Evolutionary conservation across 805 yeast species (phyloP).

Genomic region (Wickerhamomyces queroliae): DNA sequence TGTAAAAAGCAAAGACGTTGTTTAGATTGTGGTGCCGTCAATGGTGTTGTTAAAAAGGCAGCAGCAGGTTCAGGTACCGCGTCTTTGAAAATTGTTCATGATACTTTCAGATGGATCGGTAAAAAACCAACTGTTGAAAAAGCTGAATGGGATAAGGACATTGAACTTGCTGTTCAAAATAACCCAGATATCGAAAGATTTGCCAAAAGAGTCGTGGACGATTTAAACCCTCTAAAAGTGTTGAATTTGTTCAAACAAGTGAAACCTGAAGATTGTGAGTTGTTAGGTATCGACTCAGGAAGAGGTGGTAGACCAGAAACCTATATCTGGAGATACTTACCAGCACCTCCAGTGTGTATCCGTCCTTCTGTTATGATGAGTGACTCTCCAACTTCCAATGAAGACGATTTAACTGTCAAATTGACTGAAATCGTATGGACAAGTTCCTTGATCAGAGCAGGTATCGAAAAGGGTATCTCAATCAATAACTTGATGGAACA

Average conservation of each 20-base stretch:
- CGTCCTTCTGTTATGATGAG: constrained; percentile 96
- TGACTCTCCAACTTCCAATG: constrained; percentile 84
- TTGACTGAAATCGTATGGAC: constrained; percentile 97
- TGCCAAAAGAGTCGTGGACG: constrained; percentile 84
- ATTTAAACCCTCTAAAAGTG: constrained; percentile 87
- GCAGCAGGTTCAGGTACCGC: constrained; percentile 90
- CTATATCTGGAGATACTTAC: constrained; percentile 94
- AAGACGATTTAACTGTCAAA: constrained; percentile 95
- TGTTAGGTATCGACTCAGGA: constrained; percentile 83
- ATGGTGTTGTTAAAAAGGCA: constrained; percentile 97
- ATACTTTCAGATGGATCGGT: constrained; percentile 93
- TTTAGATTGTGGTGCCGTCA: constrained; percentile 76
- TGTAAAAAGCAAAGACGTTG: constrained; percentile 95
- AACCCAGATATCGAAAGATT: constrained; percentile 89
- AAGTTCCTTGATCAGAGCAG: constrained; percentile 88
- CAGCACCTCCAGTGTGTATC: constrained; percentile 98
- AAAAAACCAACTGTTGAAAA: constrained; percentile 85
- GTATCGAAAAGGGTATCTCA: constrained; percentile 91
- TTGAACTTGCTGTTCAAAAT: constrained; percentile 63
- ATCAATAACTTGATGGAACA: constrained; percentile 95
- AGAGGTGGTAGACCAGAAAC: constrained; percentile 92
- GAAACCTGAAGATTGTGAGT: constrained; percentile 82
- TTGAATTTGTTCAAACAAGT: constrained; percentile 83
- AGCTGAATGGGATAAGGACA: constrained; percentile 79
- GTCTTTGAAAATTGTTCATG: constrained; percentile 91